These are phyloP conservation scores for Fragaria iinumae DNA, from an alignment of 306 rosid species.

Conservation along the genomic window DNA sequence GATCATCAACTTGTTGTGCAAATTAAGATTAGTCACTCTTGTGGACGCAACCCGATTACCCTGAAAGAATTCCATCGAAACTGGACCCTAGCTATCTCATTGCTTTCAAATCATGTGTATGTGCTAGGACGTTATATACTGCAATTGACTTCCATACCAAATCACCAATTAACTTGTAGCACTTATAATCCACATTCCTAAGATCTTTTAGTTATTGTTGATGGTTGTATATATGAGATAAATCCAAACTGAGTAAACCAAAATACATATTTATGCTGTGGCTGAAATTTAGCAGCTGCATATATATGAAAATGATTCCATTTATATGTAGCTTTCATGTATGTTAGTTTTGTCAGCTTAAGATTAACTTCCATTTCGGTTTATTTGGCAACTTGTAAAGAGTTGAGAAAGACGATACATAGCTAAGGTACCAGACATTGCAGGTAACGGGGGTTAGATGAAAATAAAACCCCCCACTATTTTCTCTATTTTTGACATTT, in stretches of 20 bases:
- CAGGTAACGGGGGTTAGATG: neutral
- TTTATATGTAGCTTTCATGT: neutral
- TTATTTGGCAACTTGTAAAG: conserved; percentile 7
- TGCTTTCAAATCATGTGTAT: neutral
- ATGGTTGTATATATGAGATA: neutral
- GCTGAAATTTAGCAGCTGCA: neutral
- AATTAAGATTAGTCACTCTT: no score
- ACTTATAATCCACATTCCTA: neutral
- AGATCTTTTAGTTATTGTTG: neutral
- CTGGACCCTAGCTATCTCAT: neutral
- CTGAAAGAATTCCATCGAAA: neutral
- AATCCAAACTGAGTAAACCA: neutral
- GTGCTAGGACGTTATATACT: neutral
- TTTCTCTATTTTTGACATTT: neutral
- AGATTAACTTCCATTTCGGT: neutral
- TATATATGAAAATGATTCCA: neutral
- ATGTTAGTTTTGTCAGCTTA: neutral
- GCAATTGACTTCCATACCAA: conserved; percentile 8
- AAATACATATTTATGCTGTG: neutral
- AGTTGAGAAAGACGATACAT: conserved; percentile 8
- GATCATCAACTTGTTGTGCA: no score
- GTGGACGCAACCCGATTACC: neutral
- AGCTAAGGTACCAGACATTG: neutral
- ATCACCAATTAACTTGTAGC: conserved; percentile 1
- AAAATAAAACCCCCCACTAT: neutral